A percentile compares a stretch with the other conserved stretches of the same genome.
phyloP scores from a whole-genome alignment of 176 grass and related monocot genomes.

The Oryza brachyantha region DNA sequence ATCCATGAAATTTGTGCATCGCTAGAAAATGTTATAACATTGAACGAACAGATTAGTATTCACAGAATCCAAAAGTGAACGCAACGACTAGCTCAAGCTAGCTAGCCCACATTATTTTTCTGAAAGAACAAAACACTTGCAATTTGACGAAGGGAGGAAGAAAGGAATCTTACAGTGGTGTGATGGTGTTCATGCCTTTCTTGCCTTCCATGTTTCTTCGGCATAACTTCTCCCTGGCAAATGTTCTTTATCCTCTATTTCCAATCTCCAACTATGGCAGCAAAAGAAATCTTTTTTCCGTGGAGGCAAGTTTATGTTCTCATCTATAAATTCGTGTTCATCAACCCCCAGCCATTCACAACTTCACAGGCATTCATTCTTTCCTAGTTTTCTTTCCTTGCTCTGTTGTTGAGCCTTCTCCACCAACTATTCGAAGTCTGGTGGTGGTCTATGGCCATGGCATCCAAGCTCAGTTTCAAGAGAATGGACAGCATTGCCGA shows the following conservation, averaged over 20 bases:
- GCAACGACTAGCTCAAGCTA: too few species aligned
- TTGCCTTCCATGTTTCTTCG: slow-evolving; percentile 56
- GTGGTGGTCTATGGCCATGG: slow-evolving; percentile 41
- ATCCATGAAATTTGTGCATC: too few species aligned
- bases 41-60: too few species aligned
- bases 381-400: not conserved
- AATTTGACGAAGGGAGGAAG: too few species aligned
- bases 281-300: slow-evolving; percentile 45
- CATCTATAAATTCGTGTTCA: slow-evolving; percentile 61
- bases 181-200: slow-evolving; percentile 55
- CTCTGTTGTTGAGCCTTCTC: not conserved
- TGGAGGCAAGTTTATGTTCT: slow-evolving; percentile 29
- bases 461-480: slow-evolving; percentile 65
- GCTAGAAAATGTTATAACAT: too few species aligned
- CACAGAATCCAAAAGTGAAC: too few species aligned
- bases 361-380: slow-evolving; percentile 13
- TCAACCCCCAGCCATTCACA: slow-evolving; percentile 33
- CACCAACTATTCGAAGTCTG: not conserved
- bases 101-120: too few species aligned
- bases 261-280: slow-evolving; percentile 40
- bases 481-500: slow-evolving; percentile 82
- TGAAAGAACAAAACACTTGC: too few species aligned
- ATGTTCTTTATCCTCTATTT: slow-evolving; percentile 65
- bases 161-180: slow-evolving; percentile 34
- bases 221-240: slow-evolving; percentile 59